phyloP scores from a whole-genome alignment of 1,284 basidiomycete genomes.

The Puccinia brachypodii region DNA sequence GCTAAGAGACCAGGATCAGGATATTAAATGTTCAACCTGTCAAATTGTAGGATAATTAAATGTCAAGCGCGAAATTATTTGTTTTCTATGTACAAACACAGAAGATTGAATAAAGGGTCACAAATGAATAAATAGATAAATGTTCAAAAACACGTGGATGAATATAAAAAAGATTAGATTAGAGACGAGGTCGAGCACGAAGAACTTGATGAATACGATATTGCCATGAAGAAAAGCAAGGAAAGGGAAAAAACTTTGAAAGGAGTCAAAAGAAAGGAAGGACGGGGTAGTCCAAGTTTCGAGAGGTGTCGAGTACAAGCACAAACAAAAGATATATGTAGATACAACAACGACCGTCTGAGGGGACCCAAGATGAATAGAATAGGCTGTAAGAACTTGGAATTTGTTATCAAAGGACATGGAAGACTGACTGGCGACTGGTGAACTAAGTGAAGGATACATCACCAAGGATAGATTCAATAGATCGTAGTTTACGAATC shows the following conservation, averaged over 20 bases:
- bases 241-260: too few relatives aligned
- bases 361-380: background rate
- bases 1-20: background rate
- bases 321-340: background rate
- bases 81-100: too few relatives aligned
- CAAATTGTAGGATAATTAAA: too few relatives aligned
- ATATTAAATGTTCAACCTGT: background rate
- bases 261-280: too few relatives aligned
- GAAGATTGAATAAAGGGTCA: background rate
- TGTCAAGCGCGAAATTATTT: too few relatives aligned
- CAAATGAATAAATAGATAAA: background rate
- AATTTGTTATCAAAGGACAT: too few relatives aligned
- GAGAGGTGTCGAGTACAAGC: background rate
- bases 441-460: background rate
- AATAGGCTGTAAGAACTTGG: too few relatives aligned
- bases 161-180: background rate
- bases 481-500: conserved; percentile 23
- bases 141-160: background rate
- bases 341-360: background rate
- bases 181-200: background rate
- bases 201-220: background rate
- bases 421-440: background rate
- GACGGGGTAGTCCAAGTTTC: background rate
- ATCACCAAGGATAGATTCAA: conserved; percentile 10
- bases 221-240: background rate